A percentile compares a stretch with the other conserved stretches of the same genome.
phyloP scores from a whole-genome alignment of 179 eudicot genomes.

The Monotropa hypopitys region DNA sequence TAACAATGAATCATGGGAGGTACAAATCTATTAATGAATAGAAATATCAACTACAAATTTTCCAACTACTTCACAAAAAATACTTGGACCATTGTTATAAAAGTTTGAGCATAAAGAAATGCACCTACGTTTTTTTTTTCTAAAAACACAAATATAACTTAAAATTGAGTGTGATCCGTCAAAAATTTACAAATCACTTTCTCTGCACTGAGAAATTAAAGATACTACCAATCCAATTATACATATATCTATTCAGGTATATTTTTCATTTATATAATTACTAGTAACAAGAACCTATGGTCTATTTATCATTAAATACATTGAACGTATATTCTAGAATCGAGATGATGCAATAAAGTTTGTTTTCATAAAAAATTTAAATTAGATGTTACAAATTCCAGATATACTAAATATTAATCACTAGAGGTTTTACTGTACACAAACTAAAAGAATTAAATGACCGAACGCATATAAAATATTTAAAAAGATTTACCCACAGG shows the following conservation, averaged over 20 bases:
- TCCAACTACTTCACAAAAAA: too few species aligned
- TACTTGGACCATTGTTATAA: too few species aligned
- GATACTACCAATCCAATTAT: background rate
- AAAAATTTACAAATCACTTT: too few species aligned
- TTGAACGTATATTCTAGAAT: background rate
- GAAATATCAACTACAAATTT: too few species aligned
- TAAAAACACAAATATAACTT: too few species aligned
- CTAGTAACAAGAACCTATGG: background rate
- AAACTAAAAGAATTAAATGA: background rate
- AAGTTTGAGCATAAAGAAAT: too few species aligned
- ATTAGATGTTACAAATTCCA: background rate
- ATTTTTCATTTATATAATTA: background rate
- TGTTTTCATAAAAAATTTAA: background rate
- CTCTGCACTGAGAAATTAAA: too few species aligned
- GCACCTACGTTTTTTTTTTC: too few species aligned
- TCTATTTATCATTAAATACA: background rate
- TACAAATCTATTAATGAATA: too few species aligned
- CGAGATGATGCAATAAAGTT: background rate
- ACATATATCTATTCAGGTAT: background rate
- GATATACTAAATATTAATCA: background rate
- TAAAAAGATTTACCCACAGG: constrained; percentile 40
- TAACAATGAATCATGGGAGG: too few species aligned
- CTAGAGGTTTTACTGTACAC: background rate
- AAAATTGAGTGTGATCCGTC: too few species aligned
- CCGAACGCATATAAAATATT: background rate